phyloP scores from a whole-genome alignment of 352 stramenopile species.

The Thalassiosira mediterranea region DNA sequence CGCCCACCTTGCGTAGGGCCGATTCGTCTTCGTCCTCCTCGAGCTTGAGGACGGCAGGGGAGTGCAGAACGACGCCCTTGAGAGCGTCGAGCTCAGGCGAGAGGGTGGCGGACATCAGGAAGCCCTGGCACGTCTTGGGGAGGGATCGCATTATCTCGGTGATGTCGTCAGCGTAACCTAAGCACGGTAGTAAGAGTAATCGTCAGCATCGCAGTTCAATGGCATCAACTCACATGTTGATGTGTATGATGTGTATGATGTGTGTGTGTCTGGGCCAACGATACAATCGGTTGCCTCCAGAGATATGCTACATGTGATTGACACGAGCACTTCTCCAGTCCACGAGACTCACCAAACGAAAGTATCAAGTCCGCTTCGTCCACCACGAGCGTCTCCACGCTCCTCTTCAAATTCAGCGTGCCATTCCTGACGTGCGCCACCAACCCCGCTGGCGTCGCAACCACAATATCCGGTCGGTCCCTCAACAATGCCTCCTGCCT shows the following conservation, averaged over 20 bases:
- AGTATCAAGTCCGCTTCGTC: conserved; percentile 99
- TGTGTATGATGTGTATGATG: too few relatives aligned
- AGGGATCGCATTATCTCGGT: conserved; percentile 92
- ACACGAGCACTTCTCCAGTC: too few relatives aligned
- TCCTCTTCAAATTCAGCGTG: conserved; percentile 74
- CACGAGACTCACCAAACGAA: conserved; percentile 91
- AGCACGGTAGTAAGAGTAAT: conserved; percentile 3
- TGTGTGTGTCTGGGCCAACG: too few relatives aligned
- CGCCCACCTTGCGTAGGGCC: conserved; percentile 78
- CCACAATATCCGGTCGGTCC: conserved; percentile 89
- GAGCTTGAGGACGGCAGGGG: conserved; percentile 95
- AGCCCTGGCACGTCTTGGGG: conserved; percentile 97
- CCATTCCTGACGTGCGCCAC: conserved; percentile 80
- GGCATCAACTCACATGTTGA: too few relatives aligned
- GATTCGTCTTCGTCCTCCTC: conserved; percentile 86
- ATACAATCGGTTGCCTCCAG: too few relatives aligned
- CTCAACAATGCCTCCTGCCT: conserved; percentile 93
- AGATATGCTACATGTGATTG: too few relatives aligned
- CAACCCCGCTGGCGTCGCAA: conserved; percentile 94
- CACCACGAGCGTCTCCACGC: conserved; percentile 95
- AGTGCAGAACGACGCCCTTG: conserved; percentile 97
- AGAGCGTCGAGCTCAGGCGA: conserved; percentile 95
- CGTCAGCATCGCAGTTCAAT: too few relatives aligned
- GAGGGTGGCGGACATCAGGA: conserved; percentile 98
- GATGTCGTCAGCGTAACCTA: conserved; percentile 83